Evolutionary conservation across 441 rosid genomes (phyloP).

Genomic region (Monsonia emarginata): DNA sequence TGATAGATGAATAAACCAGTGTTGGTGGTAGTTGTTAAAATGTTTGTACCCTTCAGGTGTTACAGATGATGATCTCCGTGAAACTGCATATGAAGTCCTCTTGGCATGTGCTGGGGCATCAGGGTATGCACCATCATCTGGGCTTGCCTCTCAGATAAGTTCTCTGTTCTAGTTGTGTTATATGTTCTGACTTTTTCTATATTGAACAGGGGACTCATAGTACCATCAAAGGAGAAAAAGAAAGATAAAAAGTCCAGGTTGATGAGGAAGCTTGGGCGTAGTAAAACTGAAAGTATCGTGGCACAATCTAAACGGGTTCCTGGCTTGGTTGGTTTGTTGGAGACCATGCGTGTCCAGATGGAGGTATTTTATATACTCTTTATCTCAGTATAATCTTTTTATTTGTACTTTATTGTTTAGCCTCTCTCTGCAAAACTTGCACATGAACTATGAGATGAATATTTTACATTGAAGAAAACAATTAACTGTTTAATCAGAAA

Average conservation of each 20-base stretch:
- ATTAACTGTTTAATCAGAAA: not conserved
- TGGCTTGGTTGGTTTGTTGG: conserved; percentile 76
- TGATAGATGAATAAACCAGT: not conserved
- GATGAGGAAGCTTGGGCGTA: conserved; percentile 90
- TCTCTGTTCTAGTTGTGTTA: conserved; percentile 1
- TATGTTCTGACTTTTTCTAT: not conserved
- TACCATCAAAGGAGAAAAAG: conserved; percentile 84
- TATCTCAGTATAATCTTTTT: not conserved
- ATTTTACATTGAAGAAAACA: too few species aligned
- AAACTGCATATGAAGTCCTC: conserved; percentile 85
- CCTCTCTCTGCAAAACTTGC: not conserved
- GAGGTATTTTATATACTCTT: conserved; percentile 56
- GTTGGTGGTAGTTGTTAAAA: conserved; percentile 1
- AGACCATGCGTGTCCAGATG: conserved; percentile 88
- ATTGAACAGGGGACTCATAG: conserved; percentile 67
- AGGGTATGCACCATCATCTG: conserved; percentile 44
- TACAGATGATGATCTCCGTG: conserved; percentile 86
- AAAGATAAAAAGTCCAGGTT: conserved; percentile 74
- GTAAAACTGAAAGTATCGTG: conserved; percentile 53
- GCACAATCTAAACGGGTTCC: conserved; percentile 52
- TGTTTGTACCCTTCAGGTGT: conserved; percentile 47
- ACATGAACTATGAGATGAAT: not conserved
- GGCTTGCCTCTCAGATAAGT: conserved; percentile 7
- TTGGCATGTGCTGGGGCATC: conserved; percentile 97
- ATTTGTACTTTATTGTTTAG: not conserved